Percentiles rank a stretch among this genome's conserved stretches.
These are phyloP conservation scores for Tremellales sp. DNA, from an alignment of 1,284 basidiomycete genomes.

Conservation along the genomic window DNA sequence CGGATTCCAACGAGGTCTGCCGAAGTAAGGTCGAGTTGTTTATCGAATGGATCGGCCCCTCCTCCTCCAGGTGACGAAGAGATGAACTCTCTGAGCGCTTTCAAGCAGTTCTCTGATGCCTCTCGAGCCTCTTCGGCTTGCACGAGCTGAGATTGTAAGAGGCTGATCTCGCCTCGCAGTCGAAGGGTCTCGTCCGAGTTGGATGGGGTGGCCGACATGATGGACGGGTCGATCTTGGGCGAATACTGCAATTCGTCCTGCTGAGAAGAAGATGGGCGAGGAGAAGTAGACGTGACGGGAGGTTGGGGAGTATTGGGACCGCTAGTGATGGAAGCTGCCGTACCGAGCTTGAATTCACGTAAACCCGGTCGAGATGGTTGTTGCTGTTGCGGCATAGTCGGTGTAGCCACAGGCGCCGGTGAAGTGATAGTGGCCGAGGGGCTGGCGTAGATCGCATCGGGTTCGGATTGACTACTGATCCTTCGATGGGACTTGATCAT, in stretches of 20 bases:
- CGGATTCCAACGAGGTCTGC: slow-evolving; percentile 43
- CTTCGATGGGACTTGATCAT: slow-evolving; percentile 19
- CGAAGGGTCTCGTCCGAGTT: slow-evolving; percentile 49
- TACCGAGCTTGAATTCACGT: slow-evolving; percentile 37
- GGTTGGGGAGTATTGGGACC: slow-evolving; percentile 3
- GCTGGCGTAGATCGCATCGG: slow-evolving; percentile 6
- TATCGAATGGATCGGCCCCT: slow-evolving; percentile 4
- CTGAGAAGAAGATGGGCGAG: not conserved
- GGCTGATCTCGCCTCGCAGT: slow-evolving; percentile 61
- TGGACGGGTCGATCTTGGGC: slow-evolving; percentile 1
- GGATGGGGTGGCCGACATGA: not conserved
- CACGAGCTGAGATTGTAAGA: slow-evolving; percentile 59
- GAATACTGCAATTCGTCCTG: not conserved
- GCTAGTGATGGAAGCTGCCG: slow-evolving; percentile 6
- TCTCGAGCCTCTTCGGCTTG: slow-evolving; percentile 78
- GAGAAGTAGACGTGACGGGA: not conserved
- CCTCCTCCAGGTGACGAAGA: slow-evolving; percentile 41
- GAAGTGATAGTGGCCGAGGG: slow-evolving; percentile 2
- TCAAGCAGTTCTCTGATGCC: slow-evolving; percentile 80
- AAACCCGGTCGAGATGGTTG: slow-evolving; percentile 19
- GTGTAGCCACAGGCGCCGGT: slow-evolving; percentile 1
- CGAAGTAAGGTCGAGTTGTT: slow-evolving; percentile 7
- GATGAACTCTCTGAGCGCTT: slow-evolving; percentile 78
- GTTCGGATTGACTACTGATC: slow-evolving; percentile 17
- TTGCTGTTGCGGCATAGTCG: not conserved